Evolutionary conservation across 1,284 basidiomycete genomes (phyloP).

Genomic region (Chalciporus sp.): DNA sequence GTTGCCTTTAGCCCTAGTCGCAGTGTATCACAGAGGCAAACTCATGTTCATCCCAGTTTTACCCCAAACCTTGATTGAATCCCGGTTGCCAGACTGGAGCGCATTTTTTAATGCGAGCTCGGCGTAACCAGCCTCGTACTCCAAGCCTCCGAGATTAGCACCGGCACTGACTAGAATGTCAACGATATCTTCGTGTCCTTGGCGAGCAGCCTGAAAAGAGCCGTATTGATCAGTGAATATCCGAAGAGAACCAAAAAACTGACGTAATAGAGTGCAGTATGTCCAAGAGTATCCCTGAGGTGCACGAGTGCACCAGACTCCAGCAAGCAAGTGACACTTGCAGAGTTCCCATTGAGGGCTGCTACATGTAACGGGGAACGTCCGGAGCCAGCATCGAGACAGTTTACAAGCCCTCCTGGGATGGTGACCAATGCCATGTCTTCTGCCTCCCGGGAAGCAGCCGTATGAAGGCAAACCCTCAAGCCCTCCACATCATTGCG

Average conservation of each 20-base stretch:
- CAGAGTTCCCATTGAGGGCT: conserved; percentile 65
- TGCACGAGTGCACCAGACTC: conserved; percentile 87
- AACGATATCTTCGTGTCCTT: conserved; percentile 64
- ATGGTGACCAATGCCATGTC: conserved; percentile 37
- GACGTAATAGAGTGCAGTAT: conserved; percentile 83
- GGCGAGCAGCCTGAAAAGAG: conserved; percentile 61
- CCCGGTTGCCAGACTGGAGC: conserved; percentile 43
- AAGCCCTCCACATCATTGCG: conserved; percentile 66
- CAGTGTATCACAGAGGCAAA: background rate
- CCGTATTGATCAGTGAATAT: background rate
- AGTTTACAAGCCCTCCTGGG: conserved; percentile 70
- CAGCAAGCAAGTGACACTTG: conserved; percentile 63
- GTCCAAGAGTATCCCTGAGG: conserved; percentile 74
- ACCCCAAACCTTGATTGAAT: conserved; percentile 53
- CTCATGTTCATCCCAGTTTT: conserved; percentile 38
- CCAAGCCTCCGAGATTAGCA: conserved; percentile 69
- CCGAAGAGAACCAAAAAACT: conserved; percentile 22
- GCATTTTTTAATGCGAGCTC: conserved; percentile 53
- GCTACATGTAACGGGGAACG: conserved; percentile 83
- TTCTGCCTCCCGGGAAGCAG: conserved; percentile 31
- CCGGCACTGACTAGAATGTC: conserved; percentile 73
- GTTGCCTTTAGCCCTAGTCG: background rate
- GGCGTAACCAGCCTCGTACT: conserved; percentile 63
- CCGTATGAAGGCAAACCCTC: conserved; percentile 53
- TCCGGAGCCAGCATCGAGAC: conserved; percentile 66